These are phyloP conservation scores for Tuber indicum DNA, from an alignment of 495 filamentous ascomycete genomes.

Conservation along the genomic window DNA sequence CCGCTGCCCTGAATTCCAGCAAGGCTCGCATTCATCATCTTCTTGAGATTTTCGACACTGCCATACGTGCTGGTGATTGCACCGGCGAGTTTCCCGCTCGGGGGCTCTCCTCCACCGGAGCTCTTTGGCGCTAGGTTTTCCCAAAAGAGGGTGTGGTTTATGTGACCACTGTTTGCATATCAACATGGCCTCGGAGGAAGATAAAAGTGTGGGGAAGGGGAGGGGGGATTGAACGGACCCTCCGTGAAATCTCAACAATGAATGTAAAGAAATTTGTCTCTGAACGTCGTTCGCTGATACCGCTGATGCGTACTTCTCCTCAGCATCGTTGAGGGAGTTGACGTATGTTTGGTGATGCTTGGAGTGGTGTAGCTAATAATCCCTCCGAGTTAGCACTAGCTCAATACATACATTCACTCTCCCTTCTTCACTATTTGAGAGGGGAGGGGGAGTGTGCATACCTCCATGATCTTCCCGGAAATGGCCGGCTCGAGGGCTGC, in stretches of 20 bases:
- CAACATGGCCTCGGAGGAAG: not conserved
- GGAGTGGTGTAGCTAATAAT: conserved; percentile 62
- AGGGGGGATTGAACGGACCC: conserved; percentile 42
- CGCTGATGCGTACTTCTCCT: conserved; percentile 57
- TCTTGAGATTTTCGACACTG: conserved; percentile 66
- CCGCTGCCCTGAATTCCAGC: conserved; percentile 89
- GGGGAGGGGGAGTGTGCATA: conserved; percentile 9
- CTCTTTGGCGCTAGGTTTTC: conserved; percentile 82
- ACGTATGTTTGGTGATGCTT: conserved; percentile 78
- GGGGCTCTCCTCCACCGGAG: conserved; percentile 65
- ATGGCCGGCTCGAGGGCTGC: conserved; percentile 90
- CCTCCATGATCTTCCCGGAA: conserved; percentile 95
- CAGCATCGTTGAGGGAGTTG: conserved; percentile 59
- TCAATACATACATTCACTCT: not conserved
- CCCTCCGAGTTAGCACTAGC: conserved; percentile 46
- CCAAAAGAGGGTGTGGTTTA: conserved; percentile 97
- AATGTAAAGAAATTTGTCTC: conserved; percentile 71
- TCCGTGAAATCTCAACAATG: conserved; percentile 92
- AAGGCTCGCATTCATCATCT: conserved; percentile 74
- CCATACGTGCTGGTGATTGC: conserved; percentile 77
- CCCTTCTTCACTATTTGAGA: not conserved
- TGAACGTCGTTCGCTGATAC: conserved; percentile 54
- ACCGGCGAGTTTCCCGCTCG: conserved; percentile 54
- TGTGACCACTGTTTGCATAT: conserved; percentile 57
- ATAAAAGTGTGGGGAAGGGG: not conserved